phyloP scores from a whole-genome alignment of 805 yeast genomes.

The Cyberlindnera xylosilytica region DNA sequence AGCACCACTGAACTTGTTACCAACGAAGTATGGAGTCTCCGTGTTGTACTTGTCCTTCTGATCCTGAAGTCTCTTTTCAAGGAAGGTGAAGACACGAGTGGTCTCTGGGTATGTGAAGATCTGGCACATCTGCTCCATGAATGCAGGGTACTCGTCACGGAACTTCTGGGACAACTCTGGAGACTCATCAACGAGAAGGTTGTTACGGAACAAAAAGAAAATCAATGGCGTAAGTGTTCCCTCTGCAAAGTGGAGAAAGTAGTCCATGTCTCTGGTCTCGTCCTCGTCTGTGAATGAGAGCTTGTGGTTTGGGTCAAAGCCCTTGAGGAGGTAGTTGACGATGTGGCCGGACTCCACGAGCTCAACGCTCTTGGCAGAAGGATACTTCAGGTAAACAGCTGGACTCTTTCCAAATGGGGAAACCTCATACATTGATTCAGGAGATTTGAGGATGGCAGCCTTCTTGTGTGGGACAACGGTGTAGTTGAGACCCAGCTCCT shows the following conservation, averaged over 20 bases:
- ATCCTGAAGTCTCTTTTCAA: neutral
- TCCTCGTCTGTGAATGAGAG: conserved; percentile 35
- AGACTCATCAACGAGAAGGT: conserved; percentile 30
- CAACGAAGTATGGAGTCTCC: neutral
- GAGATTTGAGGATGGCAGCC: conserved; percentile 31
- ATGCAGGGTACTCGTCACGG: conserved; percentile 39
- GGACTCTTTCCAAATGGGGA: conserved; percentile 68
- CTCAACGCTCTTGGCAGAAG: conserved; percentile 23
- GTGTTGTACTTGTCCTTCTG: neutral
- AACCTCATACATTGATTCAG: conserved; percentile 43
- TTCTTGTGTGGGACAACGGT: conserved; percentile 1
- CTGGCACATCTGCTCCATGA: conserved; percentile 44
- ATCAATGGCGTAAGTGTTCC: conserved; percentile 53
- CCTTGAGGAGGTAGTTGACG: conserved; percentile 44
- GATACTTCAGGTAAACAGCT: conserved; percentile 43
- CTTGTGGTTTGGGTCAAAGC: conserved; percentile 43
- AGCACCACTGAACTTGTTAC: neutral
- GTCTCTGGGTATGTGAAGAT: conserved; percentile 42
- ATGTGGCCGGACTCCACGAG: conserved; percentile 62
- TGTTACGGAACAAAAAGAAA: conserved; percentile 26
- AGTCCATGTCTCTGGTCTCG: conserved; percentile 43
- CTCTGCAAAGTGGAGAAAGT: conserved; percentile 54
- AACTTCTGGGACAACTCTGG: conserved; percentile 37
- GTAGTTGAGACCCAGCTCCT: conserved; percentile 2
- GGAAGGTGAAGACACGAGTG: neutral